Conservation (phyloP, 2,329 filamentous ascomycete species). For the Fusarium falciforme region DNA sequence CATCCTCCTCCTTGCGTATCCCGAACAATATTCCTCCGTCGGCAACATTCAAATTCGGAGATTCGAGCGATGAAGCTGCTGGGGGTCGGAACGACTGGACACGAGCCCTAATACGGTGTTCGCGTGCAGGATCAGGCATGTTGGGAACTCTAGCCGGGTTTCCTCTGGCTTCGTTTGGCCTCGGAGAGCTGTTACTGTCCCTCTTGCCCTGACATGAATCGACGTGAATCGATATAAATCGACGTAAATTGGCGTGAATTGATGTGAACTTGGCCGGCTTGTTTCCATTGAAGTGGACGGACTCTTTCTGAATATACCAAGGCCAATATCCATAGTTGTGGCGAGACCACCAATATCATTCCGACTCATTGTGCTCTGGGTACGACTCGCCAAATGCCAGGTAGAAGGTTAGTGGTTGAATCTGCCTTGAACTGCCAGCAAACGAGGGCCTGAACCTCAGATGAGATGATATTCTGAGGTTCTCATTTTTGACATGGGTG, state of each 20-base stretch:
- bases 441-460: neutral
- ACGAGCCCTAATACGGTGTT: neutral
- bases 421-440: neutral
- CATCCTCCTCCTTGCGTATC: neutral
- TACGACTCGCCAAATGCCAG: neutral
- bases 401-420: neutral
- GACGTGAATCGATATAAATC: neutral
- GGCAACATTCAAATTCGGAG: neutral
- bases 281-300: neutral
- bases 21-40: neutral
- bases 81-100: neutral
- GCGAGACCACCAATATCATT: neutral
- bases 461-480: neutral
- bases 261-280: neutral
- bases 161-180: neutral
- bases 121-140: neutral
- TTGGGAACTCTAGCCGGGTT: neutral
- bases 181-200: neutral
- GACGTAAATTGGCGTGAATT: neutral
- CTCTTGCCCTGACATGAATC: neutral
- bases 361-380: neutral
- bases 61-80: neutral
- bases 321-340: neutral
- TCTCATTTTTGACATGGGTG: neutral
- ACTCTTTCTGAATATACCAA: neutral